Base-by-base conservation (phyloP, 1,284 basidiomycete species). In the Fomitopsis betulina region DNA sequence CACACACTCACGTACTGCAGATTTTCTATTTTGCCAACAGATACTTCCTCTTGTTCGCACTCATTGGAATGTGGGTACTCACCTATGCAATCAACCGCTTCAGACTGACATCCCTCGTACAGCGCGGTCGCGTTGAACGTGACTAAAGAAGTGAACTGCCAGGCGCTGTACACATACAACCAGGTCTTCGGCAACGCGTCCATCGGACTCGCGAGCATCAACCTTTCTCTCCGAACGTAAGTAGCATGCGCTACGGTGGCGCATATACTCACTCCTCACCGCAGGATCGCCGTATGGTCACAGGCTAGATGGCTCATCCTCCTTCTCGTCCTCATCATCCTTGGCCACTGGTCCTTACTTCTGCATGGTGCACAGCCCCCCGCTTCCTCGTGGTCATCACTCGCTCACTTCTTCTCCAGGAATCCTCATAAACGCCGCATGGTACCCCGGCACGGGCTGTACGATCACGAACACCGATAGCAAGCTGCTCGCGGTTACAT, bases 141-240 rank as follows among this genome's bases (percentile, higher is more conserved):
- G 42, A 81, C 76, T 45, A 72, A 65, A 10, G 75, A 80, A 62
- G 74, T 89, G 33, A 75, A 86, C 65, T 89, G 86, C 63, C 86
- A 88, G 72, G 76, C 77, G 2, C 70, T 91, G 25, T 91, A 90
- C 70, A 89, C 86, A 0, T 89, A 88, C 70, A 89, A 88, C 63
- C 82, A 86, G 59, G 76, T 86, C 55, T 70, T 86, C 53, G 89
- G 88, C 3, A 89, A 89, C 68, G 79, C 83, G 7, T 75, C 89
- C 15, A 82, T 89, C 43, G 89, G 89, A 15, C 75, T 90, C 6
- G 86, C 89, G 8, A 89, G 87, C 66, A 82, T 90, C 65, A 90
- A 91, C 65, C 77, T 91, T 7, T 88, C 87, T 7, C 74, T 91
- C 42, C 75, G 88, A 66, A 89, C 88, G 84, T 86, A 69, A 62